These are phyloP conservation scores for Pterocarpus santalinus DNA, from an alignment of 306 rosid genomes.

Conservation along the genomic window DNA sequence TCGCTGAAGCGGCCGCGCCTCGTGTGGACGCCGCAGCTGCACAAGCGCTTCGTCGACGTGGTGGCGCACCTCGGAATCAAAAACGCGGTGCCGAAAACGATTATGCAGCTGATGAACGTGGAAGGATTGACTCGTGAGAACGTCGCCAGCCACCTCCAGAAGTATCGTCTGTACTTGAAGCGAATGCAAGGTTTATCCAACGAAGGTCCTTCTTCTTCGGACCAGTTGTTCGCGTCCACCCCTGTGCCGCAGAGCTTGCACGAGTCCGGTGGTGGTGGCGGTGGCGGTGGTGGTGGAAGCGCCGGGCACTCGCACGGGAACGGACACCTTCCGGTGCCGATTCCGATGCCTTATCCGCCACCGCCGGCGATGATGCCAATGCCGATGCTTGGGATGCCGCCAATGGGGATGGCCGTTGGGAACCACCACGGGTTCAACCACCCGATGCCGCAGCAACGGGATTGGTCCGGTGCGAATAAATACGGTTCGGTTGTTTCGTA, in stretches of 20 bases:
- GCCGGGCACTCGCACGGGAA: slow-evolving; percentile 47
- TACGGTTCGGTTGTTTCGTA: slow-evolving; percentile 8
- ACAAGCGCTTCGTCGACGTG: slow-evolving; percentile 93
- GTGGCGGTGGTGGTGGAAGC: slow-evolving; percentile 24
- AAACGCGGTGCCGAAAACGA: slow-evolving; percentile 94
- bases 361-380: slow-evolving; percentile 58
- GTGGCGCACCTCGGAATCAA: slow-evolving; percentile 89
- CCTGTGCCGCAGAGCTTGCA: slow-evolving; percentile 77
- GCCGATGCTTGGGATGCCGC: slow-evolving; percentile 67
- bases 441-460: slow-evolving; percentile 63
- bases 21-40: slow-evolving; percentile 95
- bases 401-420: neutral
- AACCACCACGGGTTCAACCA: slow-evolving; percentile 41
- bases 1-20: slow-evolving; percentile 76
- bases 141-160: slow-evolving; percentile 94
- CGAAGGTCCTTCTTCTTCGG: slow-evolving; percentile 76
- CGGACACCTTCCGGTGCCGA: slow-evolving; percentile 52
- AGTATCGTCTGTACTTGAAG: slow-evolving; percentile 90
- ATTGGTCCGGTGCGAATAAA: slow-evolving; percentile 49
- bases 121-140: slow-evolving; percentile 96
- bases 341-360: slow-evolving; percentile 60
- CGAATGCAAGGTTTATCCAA: slow-evolving; percentile 77
- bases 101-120: slow-evolving; percentile 95
- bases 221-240: slow-evolving; percentile 81
- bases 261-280: slow-evolving; percentile 42